These are phyloP conservation scores for Boletus vermiculosoides DNA, from an alignment of 768 basidiomycete genomes.

Conservation along the genomic window DNA sequence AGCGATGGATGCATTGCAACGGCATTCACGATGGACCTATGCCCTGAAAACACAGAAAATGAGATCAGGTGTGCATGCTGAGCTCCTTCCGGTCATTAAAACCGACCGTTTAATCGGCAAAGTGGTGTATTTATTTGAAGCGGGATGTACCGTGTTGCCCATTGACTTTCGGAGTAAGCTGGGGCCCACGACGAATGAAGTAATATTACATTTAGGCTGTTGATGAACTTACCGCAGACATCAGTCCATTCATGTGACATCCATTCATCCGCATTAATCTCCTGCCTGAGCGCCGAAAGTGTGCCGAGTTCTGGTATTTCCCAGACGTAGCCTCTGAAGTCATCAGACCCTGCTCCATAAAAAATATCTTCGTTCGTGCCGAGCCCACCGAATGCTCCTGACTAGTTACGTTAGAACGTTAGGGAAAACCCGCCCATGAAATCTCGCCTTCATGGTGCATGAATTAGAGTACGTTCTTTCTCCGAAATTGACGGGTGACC, in stretches of 20 bases:
- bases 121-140: conserved; percentile 61
- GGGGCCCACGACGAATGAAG: conserved; percentile 5
- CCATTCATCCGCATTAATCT: conserved; percentile 51
- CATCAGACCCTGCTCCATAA: conserved; percentile 79
- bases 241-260: conserved; percentile 28
- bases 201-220: conserved; percentile 12
- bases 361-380: conserved; percentile 52
- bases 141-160: conserved; percentile 53
- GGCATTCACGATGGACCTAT: conserved; percentile 76
- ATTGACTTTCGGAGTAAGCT: conserved; percentile 48
- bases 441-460: conserved; percentile 72
- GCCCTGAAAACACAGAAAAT: conserved; percentile 42
- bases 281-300: conserved; percentile 45
- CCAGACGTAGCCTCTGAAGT: conserved; percentile 81
- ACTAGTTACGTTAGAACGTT: conserved; percentile 39
- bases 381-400: conserved; percentile 72
- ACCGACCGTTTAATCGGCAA: conserved; percentile 55
- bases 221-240: conserved; percentile 29
- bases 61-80: not conserved
- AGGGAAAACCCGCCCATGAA: not conserved
- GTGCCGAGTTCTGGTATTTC: conserved; percentile 53
- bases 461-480: conserved; percentile 64
- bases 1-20: conserved; percentile 69
- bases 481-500: conserved; percentile 44
- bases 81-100: not conserved